These are phyloP conservation scores for Ceratocystis ficicola DNA, from an alignment of 2,329 filamentous ascomycete genomes.

Conservation along the genomic window DNA sequence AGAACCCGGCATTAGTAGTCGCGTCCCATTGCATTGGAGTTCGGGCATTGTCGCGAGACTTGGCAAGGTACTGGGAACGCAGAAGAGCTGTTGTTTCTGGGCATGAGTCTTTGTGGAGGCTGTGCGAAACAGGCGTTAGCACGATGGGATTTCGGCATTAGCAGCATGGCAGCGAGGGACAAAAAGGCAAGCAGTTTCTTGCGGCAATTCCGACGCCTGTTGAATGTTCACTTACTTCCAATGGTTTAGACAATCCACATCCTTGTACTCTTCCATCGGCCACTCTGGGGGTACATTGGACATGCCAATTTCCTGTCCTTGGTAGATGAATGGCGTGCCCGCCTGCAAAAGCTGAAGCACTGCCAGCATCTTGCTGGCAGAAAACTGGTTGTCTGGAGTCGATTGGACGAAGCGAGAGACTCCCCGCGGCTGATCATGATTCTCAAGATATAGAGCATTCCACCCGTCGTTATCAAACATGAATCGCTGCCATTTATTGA, in stretches of 20 bases:
- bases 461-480: conserved; percentile 49
- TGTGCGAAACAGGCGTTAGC: conserved; percentile 21
- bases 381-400: conserved; percentile 36
- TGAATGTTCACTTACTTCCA: conserved; percentile 32
- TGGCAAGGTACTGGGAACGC: conserved; percentile 40
- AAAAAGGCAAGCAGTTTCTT: background rate
- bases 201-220: background rate
- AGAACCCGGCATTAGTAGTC: conserved; percentile 53
- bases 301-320: conserved; percentile 59
- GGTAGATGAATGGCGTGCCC: conserved; percentile 56
- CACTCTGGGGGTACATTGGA: conserved; percentile 49
- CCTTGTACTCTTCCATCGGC: conserved; percentile 54
- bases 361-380: conserved; percentile 48
- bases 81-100: conserved; percentile 31
- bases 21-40: conserved; percentile 61
- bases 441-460: conserved; percentile 54
- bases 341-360: conserved; percentile 45
- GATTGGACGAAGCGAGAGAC: conserved; percentile 44
- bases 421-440: conserved; percentile 53
- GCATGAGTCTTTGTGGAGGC: conserved; percentile 31
- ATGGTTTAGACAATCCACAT: conserved; percentile 47
- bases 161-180: background rate
- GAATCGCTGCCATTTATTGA: conserved; percentile 47
- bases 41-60: conserved; percentile 56
- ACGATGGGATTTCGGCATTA: conserved; percentile 5